Percentiles rank a stretch among this genome's conserved stretches.
Conservation (phyloP, 192 early-diverging fungal species). For the Coemansia sp. region DNA sequence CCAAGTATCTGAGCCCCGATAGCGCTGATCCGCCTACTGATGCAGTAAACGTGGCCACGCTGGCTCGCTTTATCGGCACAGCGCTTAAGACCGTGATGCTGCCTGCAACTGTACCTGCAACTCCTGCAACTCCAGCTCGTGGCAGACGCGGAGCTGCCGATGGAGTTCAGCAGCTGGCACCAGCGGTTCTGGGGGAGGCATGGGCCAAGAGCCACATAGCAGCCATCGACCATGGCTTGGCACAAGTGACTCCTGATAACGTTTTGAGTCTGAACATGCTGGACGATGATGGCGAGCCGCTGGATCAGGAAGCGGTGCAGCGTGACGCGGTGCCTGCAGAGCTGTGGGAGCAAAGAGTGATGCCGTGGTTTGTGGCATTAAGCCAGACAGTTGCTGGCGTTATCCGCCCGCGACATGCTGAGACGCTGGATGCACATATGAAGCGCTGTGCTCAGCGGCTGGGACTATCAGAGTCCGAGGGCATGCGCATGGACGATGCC, state of each 20-base stretch:
- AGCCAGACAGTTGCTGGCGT: conserved; percentile 42
- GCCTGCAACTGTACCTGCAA: not conserved
- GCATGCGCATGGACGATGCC: not conserved
- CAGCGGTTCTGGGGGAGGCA: conserved; percentile 29
- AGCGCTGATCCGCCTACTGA: not conserved
- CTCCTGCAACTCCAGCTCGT: conserved; percentile 4
- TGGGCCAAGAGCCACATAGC: conserved; percentile 24
- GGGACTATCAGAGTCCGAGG: not conserved
- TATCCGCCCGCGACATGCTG: conserved; percentile 47
- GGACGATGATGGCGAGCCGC: conserved; percentile 5
- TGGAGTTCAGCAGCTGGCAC: conserved; percentile 14
- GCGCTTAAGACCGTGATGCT: conserved; percentile 19
- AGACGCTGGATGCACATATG: conserved; percentile 16
- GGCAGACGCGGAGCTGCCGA: conserved; percentile 1
- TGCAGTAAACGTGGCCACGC: conserved; percentile 33
- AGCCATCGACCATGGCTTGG: conserved; percentile 30
- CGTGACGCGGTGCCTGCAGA: conserved; percentile 2
- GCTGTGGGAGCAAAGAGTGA: conserved; percentile 23
- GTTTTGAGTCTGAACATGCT: not conserved
- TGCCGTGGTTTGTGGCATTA: conserved; percentile 49
- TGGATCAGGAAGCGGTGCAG: not conserved
- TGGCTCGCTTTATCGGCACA: conserved; percentile 31
- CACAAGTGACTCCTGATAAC: not conserved
- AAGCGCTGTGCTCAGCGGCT: not conserved
- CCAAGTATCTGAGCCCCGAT: conserved; percentile 3